Conservation (phyloP, 129 eudicot species). For the Flaveria trinervia region DNA sequence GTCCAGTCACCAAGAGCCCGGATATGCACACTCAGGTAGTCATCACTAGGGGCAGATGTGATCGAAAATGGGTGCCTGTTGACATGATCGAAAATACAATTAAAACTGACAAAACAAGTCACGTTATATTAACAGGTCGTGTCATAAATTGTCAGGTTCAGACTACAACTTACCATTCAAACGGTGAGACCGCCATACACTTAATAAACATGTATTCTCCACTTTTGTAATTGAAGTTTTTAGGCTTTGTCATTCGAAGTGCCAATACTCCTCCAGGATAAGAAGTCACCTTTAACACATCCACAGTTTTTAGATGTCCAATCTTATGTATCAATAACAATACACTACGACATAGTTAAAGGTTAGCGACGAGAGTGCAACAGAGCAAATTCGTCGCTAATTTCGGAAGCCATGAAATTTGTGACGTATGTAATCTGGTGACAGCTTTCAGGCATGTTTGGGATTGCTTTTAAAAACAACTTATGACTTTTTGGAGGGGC, state of each 20-base stretch:
- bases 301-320: not conserved
- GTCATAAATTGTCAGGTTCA: no score
- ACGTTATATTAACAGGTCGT: no score
- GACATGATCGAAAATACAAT: not conserved
- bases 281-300: constrained; percentile 58
- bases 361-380: no score
- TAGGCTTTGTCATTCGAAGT: constrained; percentile 83
- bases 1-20: constrained; percentile 85
- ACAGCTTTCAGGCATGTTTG: no score
- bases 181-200: constrained; percentile 82
- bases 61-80: constrained; percentile 91
- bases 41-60: constrained; percentile 79
- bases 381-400: no score
- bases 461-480: no score
- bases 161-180: constrained; percentile 62
- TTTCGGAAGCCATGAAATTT: no score
- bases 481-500: no score
- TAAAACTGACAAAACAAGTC: no score
- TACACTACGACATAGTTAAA: no score
- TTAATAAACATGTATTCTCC: constrained; percentile 90
- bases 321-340: not conserved
- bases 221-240: constrained; percentile 76
- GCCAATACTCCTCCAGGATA: constrained; percentile 88
- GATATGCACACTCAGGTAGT: constrained; percentile 78
- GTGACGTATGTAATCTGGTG: no score